Evolutionary conservation across 2,329 filamentous ascomycete species (phyloP).

Genomic region (Botrytis fragariae): DNA sequence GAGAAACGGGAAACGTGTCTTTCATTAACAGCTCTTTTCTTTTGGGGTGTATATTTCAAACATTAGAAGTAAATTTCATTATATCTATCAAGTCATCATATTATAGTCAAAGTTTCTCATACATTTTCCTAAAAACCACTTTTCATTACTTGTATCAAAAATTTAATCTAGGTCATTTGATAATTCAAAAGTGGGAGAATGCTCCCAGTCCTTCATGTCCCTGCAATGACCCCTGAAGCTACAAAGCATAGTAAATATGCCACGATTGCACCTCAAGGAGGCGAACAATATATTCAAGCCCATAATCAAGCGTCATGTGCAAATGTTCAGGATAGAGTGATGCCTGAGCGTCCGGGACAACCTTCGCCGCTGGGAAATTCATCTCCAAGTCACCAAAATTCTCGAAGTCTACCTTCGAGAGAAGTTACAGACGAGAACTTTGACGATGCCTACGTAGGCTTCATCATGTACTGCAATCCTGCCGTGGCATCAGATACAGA

Average conservation of each 20-base stretch:
- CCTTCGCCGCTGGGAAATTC: constrained; percentile 8
- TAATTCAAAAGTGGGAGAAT: constrained; percentile 17
- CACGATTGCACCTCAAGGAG: constrained; percentile 24
- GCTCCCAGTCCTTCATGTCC: constrained; percentile 22
- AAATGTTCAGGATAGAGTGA: constrained; percentile 22
- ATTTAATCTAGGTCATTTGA: not conserved
- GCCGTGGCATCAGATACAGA: constrained; percentile 68
- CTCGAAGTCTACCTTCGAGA: constrained; percentile 56
- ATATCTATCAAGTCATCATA: constrained; percentile 2
- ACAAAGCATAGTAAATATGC: constrained; percentile 28
- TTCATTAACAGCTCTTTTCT: not conserved
- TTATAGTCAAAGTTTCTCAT: not conserved
- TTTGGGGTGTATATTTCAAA: not conserved
- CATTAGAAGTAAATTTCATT: constrained; percentile 9
- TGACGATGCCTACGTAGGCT: constrained; percentile 77
- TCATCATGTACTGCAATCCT: constrained; percentile 90
- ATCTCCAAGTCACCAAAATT: constrained; percentile 14
- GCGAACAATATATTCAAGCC: constrained; percentile 18
- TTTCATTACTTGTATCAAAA: not conserved
- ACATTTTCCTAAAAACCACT: not conserved
- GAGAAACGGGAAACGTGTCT: not conserved
- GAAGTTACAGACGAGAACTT: constrained; percentile 68
- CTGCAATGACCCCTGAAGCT: constrained; percentile 26
- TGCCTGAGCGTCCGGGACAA: constrained; percentile 21
- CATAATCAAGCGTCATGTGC: constrained; percentile 19